Evolutionary conservation across 345 rosid genomes (phyloP).

Genomic region (Dipteronia dyeriana): DNA sequence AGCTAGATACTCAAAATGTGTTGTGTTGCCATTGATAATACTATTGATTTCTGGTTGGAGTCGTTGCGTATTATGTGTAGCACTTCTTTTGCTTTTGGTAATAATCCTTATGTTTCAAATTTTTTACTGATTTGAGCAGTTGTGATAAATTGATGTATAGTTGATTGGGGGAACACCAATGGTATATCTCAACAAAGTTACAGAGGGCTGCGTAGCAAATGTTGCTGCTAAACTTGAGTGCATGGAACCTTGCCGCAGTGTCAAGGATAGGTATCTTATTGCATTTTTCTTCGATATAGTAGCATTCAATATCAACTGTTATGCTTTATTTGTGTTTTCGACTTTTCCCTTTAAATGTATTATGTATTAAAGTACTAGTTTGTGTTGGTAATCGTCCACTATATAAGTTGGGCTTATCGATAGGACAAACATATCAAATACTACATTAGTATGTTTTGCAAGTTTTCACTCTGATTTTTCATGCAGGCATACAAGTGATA

Average conservation of each 20-base stretch:
- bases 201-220: slow-evolving; percentile 71
- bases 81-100: not conserved
- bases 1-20: not conserved
- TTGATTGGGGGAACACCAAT: slow-evolving; percentile 92
- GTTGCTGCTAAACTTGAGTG: slow-evolving; percentile 97
- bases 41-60: not conserved
- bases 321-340: not conserved
- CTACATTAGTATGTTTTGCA: not conserved
- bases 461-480: not conserved
- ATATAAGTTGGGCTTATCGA: not conserved
- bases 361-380: not conserved
- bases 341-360: not conserved
- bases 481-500: not conserved
- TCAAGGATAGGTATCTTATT: slow-evolving; percentile 74
- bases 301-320: not conserved
- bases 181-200: slow-evolving; percentile 88
- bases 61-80: not conserved
- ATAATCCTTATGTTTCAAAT: slow-evolving; percentile 23
- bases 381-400: not conserved
- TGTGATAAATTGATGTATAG: slow-evolving; percentile 47
- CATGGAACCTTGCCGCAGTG: slow-evolving; percentile 94
- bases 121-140: slow-evolving; percentile 30
- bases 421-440: not conserved
- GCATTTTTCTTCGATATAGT: not conserved
- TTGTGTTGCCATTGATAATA: not conserved